Evolutionary conservation across 2,329 filamentous ascomycete genomes (phyloP), one percentile per base, ranked within the genome.

Genomic region (Pseudocercospora vitis): DNA sequence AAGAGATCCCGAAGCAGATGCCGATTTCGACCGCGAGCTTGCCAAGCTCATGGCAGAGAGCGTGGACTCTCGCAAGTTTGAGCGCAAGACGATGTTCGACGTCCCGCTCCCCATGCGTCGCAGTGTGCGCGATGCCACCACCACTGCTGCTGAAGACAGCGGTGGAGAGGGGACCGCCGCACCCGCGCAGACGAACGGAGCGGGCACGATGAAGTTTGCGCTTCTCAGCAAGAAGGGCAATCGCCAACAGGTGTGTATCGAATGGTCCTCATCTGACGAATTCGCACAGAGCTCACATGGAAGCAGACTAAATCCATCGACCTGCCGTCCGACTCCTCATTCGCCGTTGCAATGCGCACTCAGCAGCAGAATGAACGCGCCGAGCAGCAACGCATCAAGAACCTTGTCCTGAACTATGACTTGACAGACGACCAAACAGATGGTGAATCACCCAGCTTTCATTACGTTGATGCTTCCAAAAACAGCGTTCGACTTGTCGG

Each of bases 41-140:
- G 91, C 94, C 31, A 96, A 95, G 73, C 88, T 99, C 83, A 97
- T 99, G 92, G 83, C 91, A 47, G 94, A 99, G 72, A 96, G 92
- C 74, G 40, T 96, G 65, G 94, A 99, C 63, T 95, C 92, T 3
- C 85, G 94, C 64, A 96, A 96, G 66, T 95, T 96, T 63, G 94
- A 99, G 68, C 88, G 94, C 58, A 96, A 96, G 73, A 85, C 89
- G 23, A 81, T 94, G 48, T 96, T 99, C 67, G 95, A 99, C 70
- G 89, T 97, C n/a, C 91, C 95, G 1, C 76, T 99, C n/a, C 94
- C 94, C 0, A 91, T 99, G 74, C 87, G 90, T 50, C 81, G 81
- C 18, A 67, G 67, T 18, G 76, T 70, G 77, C 86, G 88, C 23
- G 88, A 91, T 48, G 66, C 68, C 35, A 19, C 64, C 60, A 53